Conservation (phyloP, 2,329 filamentous ascomycete genomes). For the Colletotrichum ledebouriae region DNA sequence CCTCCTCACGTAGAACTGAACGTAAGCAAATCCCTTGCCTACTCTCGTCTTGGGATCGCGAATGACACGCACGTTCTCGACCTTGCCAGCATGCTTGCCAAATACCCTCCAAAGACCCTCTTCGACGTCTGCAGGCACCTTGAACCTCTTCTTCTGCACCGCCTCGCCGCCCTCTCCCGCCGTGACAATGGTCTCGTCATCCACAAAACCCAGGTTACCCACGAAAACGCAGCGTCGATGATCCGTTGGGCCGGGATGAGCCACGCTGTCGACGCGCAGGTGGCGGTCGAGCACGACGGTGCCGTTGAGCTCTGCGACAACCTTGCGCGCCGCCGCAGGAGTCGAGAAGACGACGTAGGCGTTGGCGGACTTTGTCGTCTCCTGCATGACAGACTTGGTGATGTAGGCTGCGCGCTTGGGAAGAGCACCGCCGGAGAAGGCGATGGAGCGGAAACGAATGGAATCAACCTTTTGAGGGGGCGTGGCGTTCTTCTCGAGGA, state of each 20-base stretch:
- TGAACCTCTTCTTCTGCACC: slow-evolving; percentile 79
- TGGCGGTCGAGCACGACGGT: slow-evolving; percentile 87
- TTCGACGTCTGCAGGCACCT: slow-evolving; percentile 85
- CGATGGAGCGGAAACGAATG: slow-evolving; percentile 92
- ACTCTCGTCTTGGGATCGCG: slow-evolving; percentile 91
- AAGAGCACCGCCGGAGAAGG: slow-evolving; percentile 81
- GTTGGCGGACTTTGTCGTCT: slow-evolving; percentile 93
- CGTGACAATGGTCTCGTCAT: slow-evolving; percentile 83
- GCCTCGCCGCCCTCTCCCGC: slow-evolving; percentile 75
- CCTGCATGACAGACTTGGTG: slow-evolving; percentile 89
- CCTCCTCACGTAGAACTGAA: slow-evolving; percentile 83
- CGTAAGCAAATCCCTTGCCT: slow-evolving; percentile 97
- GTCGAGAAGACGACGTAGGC: slow-evolving; percentile 93
- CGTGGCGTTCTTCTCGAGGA: slow-evolving; percentile 69
- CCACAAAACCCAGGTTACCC: slow-evolving; percentile 95
- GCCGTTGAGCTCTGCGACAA: slow-evolving; percentile 84
- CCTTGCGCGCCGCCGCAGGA: slow-evolving; percentile 79
- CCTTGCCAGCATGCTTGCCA: slow-evolving; percentile 77
- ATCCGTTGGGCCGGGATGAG: slow-evolving; percentile 85
- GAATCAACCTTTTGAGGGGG: slow-evolving; percentile 84
- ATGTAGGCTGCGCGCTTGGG: slow-evolving; percentile 97
- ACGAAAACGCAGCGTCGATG: slow-evolving; percentile 95
- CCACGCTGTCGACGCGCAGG: slow-evolving; percentile 89
- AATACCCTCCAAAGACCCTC: slow-evolving; percentile 93
- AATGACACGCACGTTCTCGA: slow-evolving; percentile 94